Evolutionary conservation across 2,329 filamentous ascomycete species (phyloP).

Genomic region (Fusarium proliferatum): DNA sequence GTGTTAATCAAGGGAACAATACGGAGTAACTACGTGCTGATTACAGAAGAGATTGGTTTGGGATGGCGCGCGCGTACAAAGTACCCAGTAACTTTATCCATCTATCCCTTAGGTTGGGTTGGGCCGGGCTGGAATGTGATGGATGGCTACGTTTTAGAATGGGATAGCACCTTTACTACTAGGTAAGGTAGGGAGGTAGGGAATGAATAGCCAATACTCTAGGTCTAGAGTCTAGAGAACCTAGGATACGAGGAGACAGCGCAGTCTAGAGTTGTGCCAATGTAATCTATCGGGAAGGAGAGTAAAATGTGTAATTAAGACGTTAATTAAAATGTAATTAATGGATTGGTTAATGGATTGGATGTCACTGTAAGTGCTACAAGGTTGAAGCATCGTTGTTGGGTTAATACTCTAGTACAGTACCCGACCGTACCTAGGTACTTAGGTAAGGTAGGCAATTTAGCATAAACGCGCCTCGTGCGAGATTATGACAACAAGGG

Average conservation of each 20-base stretch:
- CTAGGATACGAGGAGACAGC: background rate
- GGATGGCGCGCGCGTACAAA: slow-evolving; percentile 13
- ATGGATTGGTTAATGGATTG: slow-evolving; percentile 1
- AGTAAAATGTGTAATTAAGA: background rate
- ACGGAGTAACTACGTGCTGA: background rate
- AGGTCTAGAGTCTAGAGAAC: background rate
- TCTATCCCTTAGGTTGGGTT: background rate
- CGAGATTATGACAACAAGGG: slow-evolving; percentile 27
- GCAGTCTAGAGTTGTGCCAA: slow-evolving; percentile 1
- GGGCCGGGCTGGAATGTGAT: background rate
- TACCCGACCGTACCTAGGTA: background rate
- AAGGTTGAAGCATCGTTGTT: slow-evolving; percentile 21
- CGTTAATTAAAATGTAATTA: slow-evolving; percentile 4
- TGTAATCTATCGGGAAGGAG: background rate
- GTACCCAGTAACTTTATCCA: background rate
- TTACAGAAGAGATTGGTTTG: slow-evolving; percentile 8
- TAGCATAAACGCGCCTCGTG: slow-evolving; percentile 31
- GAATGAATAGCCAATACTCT: background rate
- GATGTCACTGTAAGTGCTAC: background rate
- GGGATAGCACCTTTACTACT: background rate
- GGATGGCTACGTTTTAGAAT: slow-evolving; percentile 9
- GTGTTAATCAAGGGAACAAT: background rate
- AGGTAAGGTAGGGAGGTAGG: background rate
- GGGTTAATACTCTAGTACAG: slow-evolving; percentile 7
- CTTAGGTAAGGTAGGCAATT: background rate